These are phyloP conservation scores for Cornus kousa DNA, from an alignment of 148 eudicot species.

Conservation along the genomic window DNA sequence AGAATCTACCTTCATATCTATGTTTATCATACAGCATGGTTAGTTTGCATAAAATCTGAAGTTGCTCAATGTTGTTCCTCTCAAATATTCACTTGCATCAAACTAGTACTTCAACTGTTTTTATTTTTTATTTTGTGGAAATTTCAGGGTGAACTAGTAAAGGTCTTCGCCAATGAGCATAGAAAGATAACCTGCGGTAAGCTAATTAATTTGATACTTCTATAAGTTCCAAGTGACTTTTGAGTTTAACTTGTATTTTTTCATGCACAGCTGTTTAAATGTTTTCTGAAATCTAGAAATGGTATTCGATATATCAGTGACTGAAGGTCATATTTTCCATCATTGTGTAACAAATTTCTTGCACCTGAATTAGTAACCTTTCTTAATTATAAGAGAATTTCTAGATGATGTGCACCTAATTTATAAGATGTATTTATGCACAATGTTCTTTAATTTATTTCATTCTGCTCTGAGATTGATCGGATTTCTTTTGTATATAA, in stretches of 20 bases:
- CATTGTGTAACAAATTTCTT: too few relatives aligned
- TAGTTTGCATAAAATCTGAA: too few relatives aligned
- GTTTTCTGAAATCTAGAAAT: background rate
- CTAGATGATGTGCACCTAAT: too few relatives aligned
- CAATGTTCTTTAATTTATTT: too few relatives aligned
- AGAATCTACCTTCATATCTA: background rate
- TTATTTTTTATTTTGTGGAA: background rate
- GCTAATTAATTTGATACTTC: slow-evolving; percentile 15
- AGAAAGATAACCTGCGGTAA: slow-evolving; percentile 82
- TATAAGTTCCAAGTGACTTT: background rate
- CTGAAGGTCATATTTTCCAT: too few relatives aligned
- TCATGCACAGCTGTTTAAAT: background rate
- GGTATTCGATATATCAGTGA: background rate
- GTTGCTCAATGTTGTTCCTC: background rate
- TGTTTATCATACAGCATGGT: background rate
- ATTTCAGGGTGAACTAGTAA: slow-evolving; percentile 79
- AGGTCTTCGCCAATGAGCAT: slow-evolving; percentile 87
- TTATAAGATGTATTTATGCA: too few relatives aligned
- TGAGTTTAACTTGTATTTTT: background rate
- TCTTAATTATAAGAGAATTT: too few relatives aligned
- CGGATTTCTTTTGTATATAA: too few relatives aligned
- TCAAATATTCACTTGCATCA: background rate
- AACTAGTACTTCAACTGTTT: background rate
- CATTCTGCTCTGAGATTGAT: too few relatives aligned
- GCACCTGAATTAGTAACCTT: too few relatives aligned